phyloP scores from a whole-genome alignment of 768 basidiomycete genomes.

The Pseudohyphozyma bogoriensis region DNA sequence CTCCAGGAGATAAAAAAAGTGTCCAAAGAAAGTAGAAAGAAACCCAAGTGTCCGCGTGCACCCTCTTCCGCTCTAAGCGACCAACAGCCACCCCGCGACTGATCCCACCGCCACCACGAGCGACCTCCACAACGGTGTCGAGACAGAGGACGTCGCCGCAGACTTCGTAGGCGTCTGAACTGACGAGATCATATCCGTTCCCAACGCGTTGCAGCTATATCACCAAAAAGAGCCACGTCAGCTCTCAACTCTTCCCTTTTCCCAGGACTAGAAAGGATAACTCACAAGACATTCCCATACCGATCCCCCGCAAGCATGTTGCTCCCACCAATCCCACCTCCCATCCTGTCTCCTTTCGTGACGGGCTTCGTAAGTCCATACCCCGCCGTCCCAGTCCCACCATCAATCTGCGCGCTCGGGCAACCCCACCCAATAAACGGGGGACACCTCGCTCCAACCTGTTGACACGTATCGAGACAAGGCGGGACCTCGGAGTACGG shows the following conservation, averaged over 20 bases:
- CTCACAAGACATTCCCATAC: constrained; percentile 32
- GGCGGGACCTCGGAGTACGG: constrained; percentile 60
- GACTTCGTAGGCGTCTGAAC: constrained; percentile 13
- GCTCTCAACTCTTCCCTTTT: too few species aligned
- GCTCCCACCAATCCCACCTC: constrained; percentile 10
- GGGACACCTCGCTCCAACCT: constrained; percentile 67
- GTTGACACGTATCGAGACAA: constrained; percentile 66
- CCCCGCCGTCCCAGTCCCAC: constrained; percentile 16
- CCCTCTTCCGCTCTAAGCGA: too few species aligned
- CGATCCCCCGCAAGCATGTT: constrained; percentile 17
- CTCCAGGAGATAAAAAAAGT: too few species aligned
- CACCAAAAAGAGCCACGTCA: background rate
- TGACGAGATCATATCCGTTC: constrained; percentile 14
- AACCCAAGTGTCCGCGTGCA: too few species aligned
- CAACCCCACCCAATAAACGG: constrained; percentile 60
- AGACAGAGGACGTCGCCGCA: too few species aligned
- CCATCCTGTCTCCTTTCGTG: constrained; percentile 2
- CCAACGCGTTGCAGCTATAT: constrained; percentile 25
- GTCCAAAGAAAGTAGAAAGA: too few species aligned
- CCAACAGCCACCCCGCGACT: too few species aligned
- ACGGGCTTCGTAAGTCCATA: constrained; percentile 15
- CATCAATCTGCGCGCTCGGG: constrained; percentile 35
- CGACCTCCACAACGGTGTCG: too few species aligned
- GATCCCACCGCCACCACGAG: too few species aligned
- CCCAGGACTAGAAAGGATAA: background rate